Base-by-base conservation (phyloP, 345 rosid genomes). In the Laguncularia racemosa region DNA sequence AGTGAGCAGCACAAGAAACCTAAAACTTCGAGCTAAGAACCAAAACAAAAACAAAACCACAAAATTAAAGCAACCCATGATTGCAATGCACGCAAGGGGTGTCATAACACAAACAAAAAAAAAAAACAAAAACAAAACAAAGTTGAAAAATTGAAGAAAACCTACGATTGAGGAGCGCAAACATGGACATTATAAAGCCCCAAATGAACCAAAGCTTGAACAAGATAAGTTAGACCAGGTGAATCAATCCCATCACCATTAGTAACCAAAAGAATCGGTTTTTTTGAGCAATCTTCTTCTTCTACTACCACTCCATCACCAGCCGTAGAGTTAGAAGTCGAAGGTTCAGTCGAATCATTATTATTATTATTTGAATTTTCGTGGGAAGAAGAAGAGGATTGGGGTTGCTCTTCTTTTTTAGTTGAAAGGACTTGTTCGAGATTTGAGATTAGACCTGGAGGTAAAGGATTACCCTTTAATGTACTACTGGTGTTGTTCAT, bases 111-210 rank as follows among this genome's bases (percentile, higher is more conserved):
- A 60, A 12, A 46, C 46, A 26, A 18, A 15, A 51, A 14, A 43
- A 53, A n/a, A 55, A 21, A 52, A 43, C 3, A 17, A 48, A 46
- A 45, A 57, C 16, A 26, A 47, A 18, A 46, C 28, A 64, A 8
- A 38, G 21, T 4, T 50, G 10, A 8, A 19, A 14, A 3, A 58
- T 44, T 47, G 45, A 57, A 55, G 52, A 65, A 52, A 65, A 63
- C 96, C 70, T 74, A 93, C 97, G 74, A 89, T 78, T 87, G 95
- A 63, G 97, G 97, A 50, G 90, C 97, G 78, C 90, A 84, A 68
- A 93, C 99, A 44, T 87, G 78, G 59, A 93, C 89, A 84, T 80
- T 81, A 64, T 79, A 93, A 20, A 82, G 87, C 46, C 90, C 88
- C 49, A 75, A 71, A 50, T 67, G 66, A 58, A 84, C 95, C 81